Base-by-base conservation (phyloP, 1,139 yeast species). In the Protomyces arabidopsidicola region DNA sequence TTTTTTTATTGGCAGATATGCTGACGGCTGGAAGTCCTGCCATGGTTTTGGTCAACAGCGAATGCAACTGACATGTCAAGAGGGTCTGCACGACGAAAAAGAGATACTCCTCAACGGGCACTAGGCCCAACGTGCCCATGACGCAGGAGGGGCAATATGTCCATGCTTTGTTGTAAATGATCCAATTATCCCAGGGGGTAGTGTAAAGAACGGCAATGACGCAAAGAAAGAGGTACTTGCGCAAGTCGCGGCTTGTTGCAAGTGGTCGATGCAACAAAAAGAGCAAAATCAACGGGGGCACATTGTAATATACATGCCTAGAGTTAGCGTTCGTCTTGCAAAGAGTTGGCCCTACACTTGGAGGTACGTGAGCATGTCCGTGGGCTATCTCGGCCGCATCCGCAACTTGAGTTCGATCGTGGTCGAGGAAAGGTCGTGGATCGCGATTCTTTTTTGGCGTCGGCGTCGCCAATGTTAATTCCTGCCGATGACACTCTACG, bases 161-260 rank as follows among this genome's bases (percentile, higher is more conserved):
- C 64, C 64, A 61, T 16, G 64, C 64, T 20, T 55, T 53, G 45
- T 53, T 45, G 35, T 55, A 55, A 34, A 61, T 61, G 60, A 61
- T 55, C 55, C 55, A 61, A 50, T 55, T 61, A 45, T 61, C 64
- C 64, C 64, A 61, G 3, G 64, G 60, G 36, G 64, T 61, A 10
- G 64, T 61, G 61, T 61, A 61, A 9, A 55, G n/a, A n/a, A 61
- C 60, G 14, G 64, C 64, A 22, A 61, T 55, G 22, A 55, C 45
- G 42, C 42, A 52, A 22, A 61, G 60, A 42, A 61, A 55, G 20
- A 42, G 27, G 27, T 45, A 61, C 39, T 61, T 61, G 31, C 56
- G 42, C 18, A 45, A 18, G 34, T 61, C 64, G 10, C 48, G 56
- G 18, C 22, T 45, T 18, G 64, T 61, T 20, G 45, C 34, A 31